These are phyloP conservation scores for Termitomyces sp. DNA, from an alignment of 768 basidiomycete genomes.

Conservation along the genomic window DNA sequence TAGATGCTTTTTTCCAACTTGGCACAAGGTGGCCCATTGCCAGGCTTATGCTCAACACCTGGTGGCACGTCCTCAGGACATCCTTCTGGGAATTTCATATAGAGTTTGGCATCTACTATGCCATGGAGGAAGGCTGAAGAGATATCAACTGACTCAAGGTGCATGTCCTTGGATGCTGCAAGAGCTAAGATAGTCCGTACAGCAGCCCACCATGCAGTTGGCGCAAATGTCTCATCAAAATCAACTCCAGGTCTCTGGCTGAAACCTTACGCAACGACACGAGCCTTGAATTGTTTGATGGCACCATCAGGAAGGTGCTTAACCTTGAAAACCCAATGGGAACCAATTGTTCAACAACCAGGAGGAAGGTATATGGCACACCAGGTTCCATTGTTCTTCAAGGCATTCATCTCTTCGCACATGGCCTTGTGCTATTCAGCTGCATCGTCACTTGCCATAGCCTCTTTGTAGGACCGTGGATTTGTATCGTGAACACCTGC, in stretches of 20 bases:
- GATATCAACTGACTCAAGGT: not conserved
- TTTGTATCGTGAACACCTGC: not conserved
- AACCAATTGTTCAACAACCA: not conserved
- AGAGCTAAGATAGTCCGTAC: too few relatives aligned
- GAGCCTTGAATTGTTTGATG: not conserved
- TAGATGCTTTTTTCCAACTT: not conserved
- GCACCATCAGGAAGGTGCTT: not conserved
- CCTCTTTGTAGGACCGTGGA: not conserved
- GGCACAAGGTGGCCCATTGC: not conserved
- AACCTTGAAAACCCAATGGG: not conserved
- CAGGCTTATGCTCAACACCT: not conserved
- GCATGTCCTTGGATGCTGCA: too few relatives aligned
- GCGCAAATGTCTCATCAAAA: too few relatives aligned
- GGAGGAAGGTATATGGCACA: not conserved
- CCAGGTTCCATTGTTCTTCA: not conserved
- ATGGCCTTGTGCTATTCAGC: not conserved
- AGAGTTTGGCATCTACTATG: not conserved
- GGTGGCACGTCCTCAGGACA: not conserved
- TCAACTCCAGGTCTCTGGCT: not conserved
- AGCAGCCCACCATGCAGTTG: too few relatives aligned
- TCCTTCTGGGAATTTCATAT: not conserved
- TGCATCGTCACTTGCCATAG: not conserved
- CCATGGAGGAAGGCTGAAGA: not conserved
- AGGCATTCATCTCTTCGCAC: not conserved
- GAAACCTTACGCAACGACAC: not conserved